phyloP scores from a whole-genome alignment of 179 eudicot species.

The Silene coronaria region DNA sequence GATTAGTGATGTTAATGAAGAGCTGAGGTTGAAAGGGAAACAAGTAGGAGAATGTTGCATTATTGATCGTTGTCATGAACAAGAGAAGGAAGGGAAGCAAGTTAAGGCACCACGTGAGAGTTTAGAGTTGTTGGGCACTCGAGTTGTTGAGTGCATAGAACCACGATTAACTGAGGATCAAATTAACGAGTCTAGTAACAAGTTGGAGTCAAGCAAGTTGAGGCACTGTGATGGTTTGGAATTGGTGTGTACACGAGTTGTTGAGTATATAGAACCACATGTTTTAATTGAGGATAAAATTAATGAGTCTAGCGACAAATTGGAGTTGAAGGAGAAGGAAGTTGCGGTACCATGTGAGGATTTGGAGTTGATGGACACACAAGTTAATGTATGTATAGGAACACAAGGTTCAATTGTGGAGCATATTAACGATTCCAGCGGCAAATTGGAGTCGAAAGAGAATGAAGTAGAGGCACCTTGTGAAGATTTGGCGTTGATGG shows the following conservation, averaged over 20 bases:
- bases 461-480: background rate
- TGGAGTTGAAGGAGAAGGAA: background rate
- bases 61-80: background rate
- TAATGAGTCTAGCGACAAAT: background rate
- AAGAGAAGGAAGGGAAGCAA: background rate
- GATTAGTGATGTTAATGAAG: background rate
- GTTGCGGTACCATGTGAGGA: background rate
- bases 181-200: background rate
- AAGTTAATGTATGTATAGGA: background rate
- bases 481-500: background rate
- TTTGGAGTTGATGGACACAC: background rate
- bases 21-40: constrained; percentile 3
- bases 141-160: background rate
- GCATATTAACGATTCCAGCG: background rate
- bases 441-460: background rate
- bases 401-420: background rate
- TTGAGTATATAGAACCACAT: background rate
- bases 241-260: background rate
- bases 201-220: background rate
- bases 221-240: background rate
- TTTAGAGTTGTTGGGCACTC: background rate
- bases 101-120: background rate
- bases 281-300: background rate
- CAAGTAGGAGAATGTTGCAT: background rate
- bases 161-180: background rate